phyloP scores from a whole-genome alignment of 2,329 filamentous ascomycete genomes.

The Sporothrix phasma region DNA sequence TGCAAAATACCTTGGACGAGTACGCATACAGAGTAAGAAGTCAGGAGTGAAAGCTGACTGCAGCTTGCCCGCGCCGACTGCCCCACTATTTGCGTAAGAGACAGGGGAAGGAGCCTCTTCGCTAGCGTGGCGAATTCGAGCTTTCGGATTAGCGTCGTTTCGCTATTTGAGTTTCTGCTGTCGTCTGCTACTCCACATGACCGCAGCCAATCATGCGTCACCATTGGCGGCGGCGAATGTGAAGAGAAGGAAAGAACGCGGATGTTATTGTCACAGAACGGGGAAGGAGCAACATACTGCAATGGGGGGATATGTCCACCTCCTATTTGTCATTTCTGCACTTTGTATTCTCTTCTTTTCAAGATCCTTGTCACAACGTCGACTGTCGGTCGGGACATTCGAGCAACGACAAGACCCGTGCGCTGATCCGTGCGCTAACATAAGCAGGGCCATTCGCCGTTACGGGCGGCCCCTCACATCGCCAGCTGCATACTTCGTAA shows the following conservation, averaged over 20 bases:
- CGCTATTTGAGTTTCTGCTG: conserved; percentile 8
- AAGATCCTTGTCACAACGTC: not conserved
- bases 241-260: not conserved
- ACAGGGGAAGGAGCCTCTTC: not conserved
- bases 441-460: no score
- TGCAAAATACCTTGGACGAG: not conserved
- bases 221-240: not conserved
- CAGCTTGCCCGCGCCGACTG: not conserved
- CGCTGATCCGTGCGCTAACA: no score
- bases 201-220: conserved; percentile 1
- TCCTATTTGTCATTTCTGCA: conserved; percentile 4
- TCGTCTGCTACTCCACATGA: not conserved
- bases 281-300: not conserved
- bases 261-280: not conserved
- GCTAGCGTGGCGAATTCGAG: not conserved
- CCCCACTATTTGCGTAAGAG: conserved; percentile 4
- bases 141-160: conserved; percentile 2
- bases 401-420: not conserved
- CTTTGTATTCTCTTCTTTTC: not conserved
- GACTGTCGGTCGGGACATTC: not conserved
- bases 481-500: not conserved
- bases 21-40: not conserved
- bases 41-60: not conserved
- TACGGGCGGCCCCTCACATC: no score
- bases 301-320: not conserved